Evolutionary conservation across 352 stramenopile species (phyloP), one percentile per base, ranked within the genome.

Genomic region (Globisporangium middletonii): DNA sequence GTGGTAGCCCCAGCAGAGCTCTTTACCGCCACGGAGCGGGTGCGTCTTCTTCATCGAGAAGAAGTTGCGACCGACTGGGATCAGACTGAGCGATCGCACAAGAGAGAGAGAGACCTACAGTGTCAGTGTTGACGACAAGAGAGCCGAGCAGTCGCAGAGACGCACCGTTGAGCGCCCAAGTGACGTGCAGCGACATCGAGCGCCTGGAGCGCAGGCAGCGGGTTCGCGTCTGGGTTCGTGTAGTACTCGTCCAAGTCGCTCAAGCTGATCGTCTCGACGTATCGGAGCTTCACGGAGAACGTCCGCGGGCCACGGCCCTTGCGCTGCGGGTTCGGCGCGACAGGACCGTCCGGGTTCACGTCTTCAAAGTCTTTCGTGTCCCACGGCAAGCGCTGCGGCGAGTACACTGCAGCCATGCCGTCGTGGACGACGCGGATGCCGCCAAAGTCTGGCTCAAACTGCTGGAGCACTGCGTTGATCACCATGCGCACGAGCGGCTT

Each of bases 1-100:
- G 41, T 89, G 77, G 49, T 90, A 92, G 3, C 83, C 83, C 72
- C 72, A 90, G 53, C 74, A 87, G 13, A 90, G 50, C 41, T 89
- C 76, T 44, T 85, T 84, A 48, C 83, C 83, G 44, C 77, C 79
- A 23, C 77, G 73, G 0, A 92, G 63, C 3, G 72, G 54, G 28
- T 78, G 57, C 0, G 74, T 82, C 37, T 84, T 82, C 63, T 79
- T 79, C 69, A 86, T 78, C 0, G 68, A 77, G 37, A 89, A 92
- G 18, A 92, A 77, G 46, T 92, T 92, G 30, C 79, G 73, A 0
- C 78, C 83, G 2, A 88, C 77, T 15, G 71, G 55, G 37, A 86
- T 87, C 57, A 86, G 65, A 9, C 69, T 74, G 44, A 28, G 33
- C 8, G 26, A 43, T 55, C 15, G 26, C n/a, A 50, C 16, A 42